phyloP scores from a whole-genome alignment of 306 rosid genomes.

The Cucurbita argyrosperma region DNA sequence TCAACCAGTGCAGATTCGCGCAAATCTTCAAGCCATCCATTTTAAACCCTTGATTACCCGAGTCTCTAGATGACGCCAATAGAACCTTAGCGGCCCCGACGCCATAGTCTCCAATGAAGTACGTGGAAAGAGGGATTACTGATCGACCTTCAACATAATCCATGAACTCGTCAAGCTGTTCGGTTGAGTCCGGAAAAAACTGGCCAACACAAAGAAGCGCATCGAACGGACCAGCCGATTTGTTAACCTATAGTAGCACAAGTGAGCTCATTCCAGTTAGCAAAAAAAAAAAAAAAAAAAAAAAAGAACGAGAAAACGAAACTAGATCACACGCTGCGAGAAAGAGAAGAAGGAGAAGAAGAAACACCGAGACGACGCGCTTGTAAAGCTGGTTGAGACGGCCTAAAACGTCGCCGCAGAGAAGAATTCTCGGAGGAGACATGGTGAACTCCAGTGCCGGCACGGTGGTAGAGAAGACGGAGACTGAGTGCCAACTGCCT shows the following conservation, averaged over 20 bases:
- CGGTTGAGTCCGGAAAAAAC: slow-evolving; percentile 78
- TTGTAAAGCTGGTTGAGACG: slow-evolving; percentile 77
- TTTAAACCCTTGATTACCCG: slow-evolving; percentile 59
- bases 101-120: slow-evolving; percentile 91
- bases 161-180: slow-evolving; percentile 42
- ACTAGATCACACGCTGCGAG: not conserved
- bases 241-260: slow-evolving; percentile 45
- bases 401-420: slow-evolving; percentile 80
- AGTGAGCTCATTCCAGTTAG: slow-evolving; percentile 5
- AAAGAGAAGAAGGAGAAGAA: slow-evolving; percentile 2
- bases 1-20: slow-evolving; percentile 76
- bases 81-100: slow-evolving; percentile 57
- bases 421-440: slow-evolving; percentile 74
- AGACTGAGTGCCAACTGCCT: not conserved
- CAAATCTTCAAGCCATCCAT: slow-evolving; percentile 80
- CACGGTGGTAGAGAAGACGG: not conserved
- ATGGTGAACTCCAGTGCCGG: slow-evolving; percentile 16
- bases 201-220: slow-evolving; percentile 83
- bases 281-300: not conserved
- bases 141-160: slow-evolving; percentile 53
- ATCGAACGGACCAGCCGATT: slow-evolving; percentile 95
- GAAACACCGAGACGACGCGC: slow-evolving; percentile 63
- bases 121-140: slow-evolving; percentile 57
- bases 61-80: slow-evolving; percentile 40
- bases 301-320: not conserved